Evolutionary conservation across 805 yeast genomes (phyloP).

Genomic region (Candida endomychidarum): DNA sequence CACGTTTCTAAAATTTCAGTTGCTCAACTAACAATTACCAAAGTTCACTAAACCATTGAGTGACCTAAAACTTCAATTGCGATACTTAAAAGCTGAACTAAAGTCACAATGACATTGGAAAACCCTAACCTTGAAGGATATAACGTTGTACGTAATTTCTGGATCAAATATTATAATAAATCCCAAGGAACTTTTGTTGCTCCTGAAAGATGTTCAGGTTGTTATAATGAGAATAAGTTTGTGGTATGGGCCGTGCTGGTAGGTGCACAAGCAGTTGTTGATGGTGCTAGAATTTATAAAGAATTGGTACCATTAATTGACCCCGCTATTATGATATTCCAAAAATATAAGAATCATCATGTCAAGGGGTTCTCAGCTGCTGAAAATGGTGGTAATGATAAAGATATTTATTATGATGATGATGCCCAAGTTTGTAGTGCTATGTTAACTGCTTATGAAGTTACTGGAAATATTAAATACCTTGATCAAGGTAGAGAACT

Average conservation of each 20-base stretch:
- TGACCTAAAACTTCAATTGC: background rate
- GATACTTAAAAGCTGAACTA: background rate
- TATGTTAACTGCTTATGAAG: conserved; percentile 65
- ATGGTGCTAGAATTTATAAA: conserved; percentile 57
- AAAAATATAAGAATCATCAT: conserved; percentile 50
- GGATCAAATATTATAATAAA: conserved; percentile 44
- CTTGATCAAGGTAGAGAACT: conserved; percentile 58
- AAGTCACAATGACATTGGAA: conserved; percentile 21
- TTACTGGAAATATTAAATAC: conserved; percentile 53
- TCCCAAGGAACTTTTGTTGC: conserved; percentile 39
- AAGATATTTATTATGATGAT: conserved; percentile 70
- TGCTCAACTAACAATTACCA: background rate
- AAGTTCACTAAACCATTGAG: background rate
- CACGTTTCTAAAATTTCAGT: conserved; percentile 5
- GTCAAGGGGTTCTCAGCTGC: conserved; percentile 65
- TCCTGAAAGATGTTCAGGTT: conserved; percentile 41
- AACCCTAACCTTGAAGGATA: conserved; percentile 44
- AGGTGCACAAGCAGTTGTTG: conserved; percentile 65
- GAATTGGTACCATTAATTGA: conserved; percentile 54
- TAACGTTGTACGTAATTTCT: conserved; percentile 38
- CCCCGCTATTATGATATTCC: conserved; percentile 50
- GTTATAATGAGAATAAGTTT: conserved; percentile 51
- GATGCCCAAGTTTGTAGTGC: conserved; percentile 74
- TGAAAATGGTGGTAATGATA: conserved; percentile 55
- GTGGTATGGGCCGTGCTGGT: conserved; percentile 72